Conservation (phyloP, 768 basidiomycete genomes). For the Tylopilus plumbeoviolaceoides region DNA sequence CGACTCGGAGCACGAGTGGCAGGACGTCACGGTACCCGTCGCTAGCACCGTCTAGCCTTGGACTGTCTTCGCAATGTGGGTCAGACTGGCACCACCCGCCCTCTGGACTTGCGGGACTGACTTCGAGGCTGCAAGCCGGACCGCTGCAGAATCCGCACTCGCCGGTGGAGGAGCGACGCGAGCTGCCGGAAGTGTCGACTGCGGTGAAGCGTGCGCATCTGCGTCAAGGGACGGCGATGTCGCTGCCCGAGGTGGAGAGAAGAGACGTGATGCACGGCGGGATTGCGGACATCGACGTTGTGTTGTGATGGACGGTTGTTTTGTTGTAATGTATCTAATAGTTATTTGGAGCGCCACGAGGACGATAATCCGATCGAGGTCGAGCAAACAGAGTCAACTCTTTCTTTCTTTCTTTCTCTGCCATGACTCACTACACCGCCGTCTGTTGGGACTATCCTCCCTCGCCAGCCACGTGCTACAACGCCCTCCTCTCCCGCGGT, state of each 20-base stretch:
- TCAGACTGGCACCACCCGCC: constrained; percentile 26
- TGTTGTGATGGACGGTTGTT: constrained; percentile 10
- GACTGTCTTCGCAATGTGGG: constrained; percentile 4
- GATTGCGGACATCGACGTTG: constrained; percentile 26
- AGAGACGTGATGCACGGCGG: constrained; percentile 17
- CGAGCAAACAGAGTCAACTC: background rate
- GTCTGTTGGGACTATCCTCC: constrained; percentile 23
- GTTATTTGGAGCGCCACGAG: background rate
- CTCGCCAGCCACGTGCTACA: constrained; percentile 15
- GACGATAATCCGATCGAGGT: constrained; percentile 8
- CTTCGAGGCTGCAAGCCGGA: constrained; percentile 10
- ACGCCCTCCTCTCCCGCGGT: constrained; percentile 22
- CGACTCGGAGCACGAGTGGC: constrained; percentile 12
- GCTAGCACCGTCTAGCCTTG: constrained; percentile 18
- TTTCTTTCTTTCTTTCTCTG: no score
- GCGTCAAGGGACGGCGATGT: constrained; percentile 15
- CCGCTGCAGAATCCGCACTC: constrained; percentile 21
- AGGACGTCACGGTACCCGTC: constrained; percentile 28
- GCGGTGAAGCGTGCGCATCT: constrained; percentile 19
- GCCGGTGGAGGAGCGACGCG: constrained; percentile 11
- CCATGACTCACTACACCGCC: background rate
- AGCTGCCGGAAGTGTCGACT: background rate
- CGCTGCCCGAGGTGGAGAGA: constrained; percentile 22
- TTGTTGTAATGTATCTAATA: constrained; percentile 1
- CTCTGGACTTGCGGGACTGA: constrained; percentile 20